Evolutionary conservation across 2,329 filamentous ascomycete genomes (phyloP).

Genomic region (Aspergillus sp.): DNA sequence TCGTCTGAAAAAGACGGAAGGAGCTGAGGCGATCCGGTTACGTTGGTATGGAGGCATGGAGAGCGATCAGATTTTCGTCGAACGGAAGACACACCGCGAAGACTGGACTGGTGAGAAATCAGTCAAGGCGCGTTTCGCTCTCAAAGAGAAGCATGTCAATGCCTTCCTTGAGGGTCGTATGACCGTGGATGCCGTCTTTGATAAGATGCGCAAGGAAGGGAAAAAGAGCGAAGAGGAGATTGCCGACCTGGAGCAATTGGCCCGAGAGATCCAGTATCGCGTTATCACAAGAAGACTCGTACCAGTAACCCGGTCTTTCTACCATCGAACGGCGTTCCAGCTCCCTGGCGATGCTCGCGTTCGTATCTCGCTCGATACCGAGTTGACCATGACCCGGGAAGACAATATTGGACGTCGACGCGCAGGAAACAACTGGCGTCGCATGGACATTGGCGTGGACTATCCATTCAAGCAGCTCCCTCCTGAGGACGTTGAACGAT

Average conservation of each 20-base stretch:
- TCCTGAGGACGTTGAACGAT: slow-evolving; percentile 75
- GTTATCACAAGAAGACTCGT: slow-evolving; percentile 78
- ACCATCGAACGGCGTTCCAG: slow-evolving; percentile 97
- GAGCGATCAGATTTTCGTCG: slow-evolving; percentile 89
- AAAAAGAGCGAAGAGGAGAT: slow-evolving; percentile 93
- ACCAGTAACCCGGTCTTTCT: slow-evolving; percentile 91
- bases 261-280: slow-evolving; percentile 88
- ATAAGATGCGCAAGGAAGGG: slow-evolving; percentile 90
- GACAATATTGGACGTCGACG: slow-evolving; percentile 77
- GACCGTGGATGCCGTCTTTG: slow-evolving; percentile 82
- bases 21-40: slow-evolving; percentile 90
- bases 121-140: slow-evolving; percentile 88
- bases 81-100: slow-evolving; percentile 95
- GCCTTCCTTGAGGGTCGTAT: slow-evolving; percentile 77
- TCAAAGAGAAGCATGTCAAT: slow-evolving; percentile 98
- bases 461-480: slow-evolving; percentile 88
- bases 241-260: slow-evolving; percentile 78
- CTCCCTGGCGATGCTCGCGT: slow-evolving; percentile 92
- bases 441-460: slow-evolving; percentile 96
- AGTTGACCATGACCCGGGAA: slow-evolving; percentile 89
- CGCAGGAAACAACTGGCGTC: slow-evolving; percentile 83
- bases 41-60: slow-evolving; percentile 98
- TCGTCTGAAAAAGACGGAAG: slow-evolving; percentile 93
- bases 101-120: slow-evolving; percentile 99
- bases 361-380: slow-evolving; percentile 92